Conservation (phyloP, 306 rosid species). For the Cucumis hystrix region DNA sequence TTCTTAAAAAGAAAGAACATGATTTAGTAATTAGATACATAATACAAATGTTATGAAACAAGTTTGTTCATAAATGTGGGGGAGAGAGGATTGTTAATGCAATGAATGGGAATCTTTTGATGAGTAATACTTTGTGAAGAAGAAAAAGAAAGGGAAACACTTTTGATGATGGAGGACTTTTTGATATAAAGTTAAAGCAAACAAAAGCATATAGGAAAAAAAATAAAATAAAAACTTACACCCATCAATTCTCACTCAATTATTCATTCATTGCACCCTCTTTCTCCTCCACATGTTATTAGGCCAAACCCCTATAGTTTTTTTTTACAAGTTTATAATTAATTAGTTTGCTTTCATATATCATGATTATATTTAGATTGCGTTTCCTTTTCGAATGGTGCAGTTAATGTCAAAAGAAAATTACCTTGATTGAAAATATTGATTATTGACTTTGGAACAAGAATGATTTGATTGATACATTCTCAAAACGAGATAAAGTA, state of each 20-base stretch:
- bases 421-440: neutral
- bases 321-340: neutral
- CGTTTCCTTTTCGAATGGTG: neutral
- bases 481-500: neutral
- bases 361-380: neutral
- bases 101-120: constrained; percentile 6
- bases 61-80: too few relatives aligned
- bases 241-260: constrained; percentile 1
- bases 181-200: constrained; percentile 7
- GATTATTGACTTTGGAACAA: neutral
- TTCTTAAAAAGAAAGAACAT: too few relatives aligned
- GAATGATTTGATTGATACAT: neutral
- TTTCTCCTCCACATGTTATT: neutral
- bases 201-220: neutral
- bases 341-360: neutral
- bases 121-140: neutral
- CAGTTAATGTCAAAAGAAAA: neutral
- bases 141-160: neutral
- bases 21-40: too few relatives aligned
- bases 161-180: constrained; percentile 11
- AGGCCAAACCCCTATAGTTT: constrained; percentile 1
- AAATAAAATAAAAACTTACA: neutral
- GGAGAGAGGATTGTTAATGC: neutral
- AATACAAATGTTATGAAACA: too few relatives aligned
- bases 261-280: neutral